These are phyloP conservation scores for Grosmannia clavigera DNA, from an alignment of 2,329 filamentous ascomycete species.

Conservation along the genomic window DNA sequence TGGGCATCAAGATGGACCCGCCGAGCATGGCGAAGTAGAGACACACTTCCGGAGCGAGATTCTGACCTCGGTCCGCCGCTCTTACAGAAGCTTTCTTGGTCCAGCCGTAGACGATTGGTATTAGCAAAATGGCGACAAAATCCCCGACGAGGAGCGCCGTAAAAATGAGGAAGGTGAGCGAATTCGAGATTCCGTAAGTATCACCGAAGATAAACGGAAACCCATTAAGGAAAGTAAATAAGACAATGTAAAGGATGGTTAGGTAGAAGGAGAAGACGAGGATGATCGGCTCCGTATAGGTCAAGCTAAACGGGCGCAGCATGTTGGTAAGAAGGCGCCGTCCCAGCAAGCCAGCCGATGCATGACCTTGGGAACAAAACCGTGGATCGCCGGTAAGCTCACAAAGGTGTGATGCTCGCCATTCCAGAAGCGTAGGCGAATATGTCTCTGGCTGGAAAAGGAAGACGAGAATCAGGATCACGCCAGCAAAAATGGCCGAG, in stretches of 20 bases:
- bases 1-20: conserved; percentile 12
- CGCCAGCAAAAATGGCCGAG: conserved; percentile 23
- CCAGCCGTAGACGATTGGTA: not conserved
- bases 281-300: conserved; percentile 30
- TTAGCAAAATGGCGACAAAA: conserved; percentile 17
- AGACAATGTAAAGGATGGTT: conserved; percentile 31
- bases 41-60: conserved; percentile 33
- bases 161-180: conserved; percentile 5
- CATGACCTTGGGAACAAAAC: conserved; percentile 32
- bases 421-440: conserved; percentile 29
- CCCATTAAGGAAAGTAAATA: conserved; percentile 35
- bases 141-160: conserved; percentile 18
- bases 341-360: conserved; percentile 15
- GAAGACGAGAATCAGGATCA: conserved; percentile 22
- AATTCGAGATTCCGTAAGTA: conserved; percentile 25
- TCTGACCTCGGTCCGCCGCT: not conserved
- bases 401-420: conserved; percentile 29
- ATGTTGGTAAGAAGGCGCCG: not conserved
- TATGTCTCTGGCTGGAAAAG: conserved; percentile 34
- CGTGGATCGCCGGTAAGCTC: conserved; percentile 28
- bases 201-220: conserved; percentile 38
- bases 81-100: not conserved
- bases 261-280: conserved; percentile 32
- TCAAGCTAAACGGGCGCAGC: conserved; percentile 3
- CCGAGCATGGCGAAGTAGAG: conserved; percentile 36